Evolutionary conservation across 306 rosid genomes (phyloP).

Genomic region (Acacia acuminata): DNA sequence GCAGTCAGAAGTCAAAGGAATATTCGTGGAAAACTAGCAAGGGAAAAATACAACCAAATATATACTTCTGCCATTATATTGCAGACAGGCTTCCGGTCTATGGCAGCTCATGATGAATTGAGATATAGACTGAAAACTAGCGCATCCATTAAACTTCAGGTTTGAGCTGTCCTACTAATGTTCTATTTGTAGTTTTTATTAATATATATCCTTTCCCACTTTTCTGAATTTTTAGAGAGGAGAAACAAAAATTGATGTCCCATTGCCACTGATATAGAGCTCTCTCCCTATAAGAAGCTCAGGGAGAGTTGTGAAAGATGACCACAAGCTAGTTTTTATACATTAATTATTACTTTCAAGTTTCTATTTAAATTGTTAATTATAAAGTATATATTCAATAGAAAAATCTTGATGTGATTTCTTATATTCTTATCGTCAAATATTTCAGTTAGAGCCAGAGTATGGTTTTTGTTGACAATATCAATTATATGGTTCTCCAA

Average conservation of each 20-base stretch:
- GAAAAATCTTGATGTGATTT: background rate
- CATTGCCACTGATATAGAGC: constrained; percentile 50
- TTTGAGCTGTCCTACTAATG: constrained; percentile 39
- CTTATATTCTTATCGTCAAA: background rate
- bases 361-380: background rate
- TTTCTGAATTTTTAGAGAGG: constrained; percentile 26
- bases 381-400: background rate
- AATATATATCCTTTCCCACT: background rate
- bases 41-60: constrained; percentile 45
- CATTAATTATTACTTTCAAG: background rate
- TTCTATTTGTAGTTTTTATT: background rate
- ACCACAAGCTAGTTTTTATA: constrained; percentile 31
- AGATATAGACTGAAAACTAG: constrained; percentile 45
- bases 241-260: constrained; percentile 39
- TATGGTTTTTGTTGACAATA: background rate
- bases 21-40: constrained; percentile 52
- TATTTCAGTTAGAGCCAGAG: background rate
- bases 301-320: constrained; percentile 36
- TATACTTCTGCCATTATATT: constrained; percentile 48
- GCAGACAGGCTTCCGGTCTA: constrained; percentile 64
- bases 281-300: constrained; percentile 48
- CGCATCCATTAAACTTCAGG: constrained; percentile 60
- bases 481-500: background rate
- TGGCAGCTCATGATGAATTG: constrained; percentile 52
- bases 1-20: constrained; percentile 67